Evolutionary conservation across 805 yeast species (phyloP), one percentile per base, ranked within the genome.

Genomic region (Saccharomyces jurei): DNA sequence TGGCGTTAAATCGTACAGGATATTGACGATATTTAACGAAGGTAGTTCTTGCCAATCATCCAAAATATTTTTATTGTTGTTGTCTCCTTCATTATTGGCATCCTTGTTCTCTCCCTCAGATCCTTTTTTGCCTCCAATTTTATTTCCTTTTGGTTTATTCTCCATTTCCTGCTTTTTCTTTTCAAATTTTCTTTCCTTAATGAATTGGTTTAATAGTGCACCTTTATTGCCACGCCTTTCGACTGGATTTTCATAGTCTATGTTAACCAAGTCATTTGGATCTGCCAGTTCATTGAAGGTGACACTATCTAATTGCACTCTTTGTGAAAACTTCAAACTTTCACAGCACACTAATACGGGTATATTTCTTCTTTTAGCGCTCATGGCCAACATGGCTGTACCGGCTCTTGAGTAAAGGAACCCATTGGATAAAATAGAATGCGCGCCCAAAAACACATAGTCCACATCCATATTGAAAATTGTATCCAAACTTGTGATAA

Each of bases 261-360:
- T 74, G 50, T 74, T 75, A n/a, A 83, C 73, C 59, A 87, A 74
- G 67, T 84, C 91, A 54, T 86, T 86, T 25, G 83, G 78, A 67
- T 87, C 95, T 10, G 89, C 92, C 55, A 94, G 77, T 71, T 94
- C 99, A 71, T 94, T 94, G 59, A 84, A 81, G 1, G 98, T 89
- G 27, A 94, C 96, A n/a, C 96, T 84, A 69, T 94, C 99, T 56
- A 94, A 80, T 73, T 92, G 98, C 9, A 94, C 97, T 62, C 94
- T 83, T 69, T 94, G 98, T 28, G 95, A 83, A 66, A 94, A 94
- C 72, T 94, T 94, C 71, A 94, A 81, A 52, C 92, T 83, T 71
- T 94, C 99, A 73, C 98, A 92, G 64, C 97, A 89, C 1, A 95
- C 96, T 58, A 94, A 77, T 5, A 94, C 97, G 0, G 99, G 98